Conservation (phyloP, 2,329 filamentous ascomycete species). For the Claviceps quebecensis region DNA sequence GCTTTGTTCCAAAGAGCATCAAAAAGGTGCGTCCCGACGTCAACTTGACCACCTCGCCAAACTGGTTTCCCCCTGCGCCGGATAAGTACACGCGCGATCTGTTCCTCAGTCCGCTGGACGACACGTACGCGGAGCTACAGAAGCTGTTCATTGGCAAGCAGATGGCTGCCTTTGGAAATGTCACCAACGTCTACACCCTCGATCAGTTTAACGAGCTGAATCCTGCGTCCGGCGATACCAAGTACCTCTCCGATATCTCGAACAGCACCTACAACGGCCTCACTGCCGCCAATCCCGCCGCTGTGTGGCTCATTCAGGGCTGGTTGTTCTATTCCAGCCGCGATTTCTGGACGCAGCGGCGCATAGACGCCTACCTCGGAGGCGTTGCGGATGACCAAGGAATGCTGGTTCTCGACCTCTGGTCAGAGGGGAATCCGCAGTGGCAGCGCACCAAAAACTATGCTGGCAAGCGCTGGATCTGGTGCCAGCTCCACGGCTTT, state of each 20-base stretch:
- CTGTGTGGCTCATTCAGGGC: conserved; percentile 38
- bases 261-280: conserved; percentile 30
- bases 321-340: conserved; percentile 33
- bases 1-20: conserved; percentile 31
- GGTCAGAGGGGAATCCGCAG: conserved; percentile 33
- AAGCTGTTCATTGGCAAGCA: conserved; percentile 32
- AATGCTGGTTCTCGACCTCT: conserved; percentile 37
- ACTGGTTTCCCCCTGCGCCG: conserved; percentile 21
- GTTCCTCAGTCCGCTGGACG: conserved; percentile 33
- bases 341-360: conserved; percentile 28
- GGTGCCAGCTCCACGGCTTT: conserved; percentile 37
- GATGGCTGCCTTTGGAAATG: conserved; percentile 29
- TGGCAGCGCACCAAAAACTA: conserved; percentile 37
- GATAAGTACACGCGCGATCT: conserved; percentile 28
- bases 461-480: conserved; percentile 38
- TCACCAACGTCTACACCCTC: conserved; percentile 33
- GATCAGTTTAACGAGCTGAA: conserved; percentile 40
- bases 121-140: conserved; percentile 28
- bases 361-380: conserved; percentile 33
- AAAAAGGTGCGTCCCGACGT: conserved; percentile 27
- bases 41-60: conserved; percentile 26
- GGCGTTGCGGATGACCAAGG: conserved; percentile 28
- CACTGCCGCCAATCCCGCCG: conserved; percentile 31
- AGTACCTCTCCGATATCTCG: conserved; percentile 20
- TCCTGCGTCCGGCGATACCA: conserved; percentile 29